Conservation (phyloP, 331 rosid species). For the Quercus phellos region DNA sequence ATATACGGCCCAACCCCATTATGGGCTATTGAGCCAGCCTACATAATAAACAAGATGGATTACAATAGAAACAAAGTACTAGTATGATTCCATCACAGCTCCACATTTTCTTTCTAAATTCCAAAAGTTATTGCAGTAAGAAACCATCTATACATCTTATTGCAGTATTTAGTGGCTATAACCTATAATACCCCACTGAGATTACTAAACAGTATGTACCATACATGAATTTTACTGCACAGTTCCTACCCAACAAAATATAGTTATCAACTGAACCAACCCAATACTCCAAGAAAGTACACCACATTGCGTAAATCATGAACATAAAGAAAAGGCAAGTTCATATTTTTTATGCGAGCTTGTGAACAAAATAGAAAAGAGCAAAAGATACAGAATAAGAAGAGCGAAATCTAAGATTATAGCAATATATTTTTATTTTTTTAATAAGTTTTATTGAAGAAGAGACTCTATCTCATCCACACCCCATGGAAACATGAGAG, state of each 20-base stretch:
- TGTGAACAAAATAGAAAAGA: neutral
- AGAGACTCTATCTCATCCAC: too few relatives aligned
- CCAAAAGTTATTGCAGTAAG: neutral
- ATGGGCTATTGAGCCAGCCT: constrained; percentile 48
- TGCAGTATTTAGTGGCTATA: neutral
- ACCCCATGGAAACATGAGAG: too few relatives aligned
- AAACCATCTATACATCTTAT: neutral
- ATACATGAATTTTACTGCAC: neutral
- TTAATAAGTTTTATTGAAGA: too few relatives aligned
- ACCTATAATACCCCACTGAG: too few relatives aligned
- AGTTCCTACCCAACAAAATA: neutral
- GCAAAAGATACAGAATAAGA: neutral
- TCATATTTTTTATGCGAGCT: neutral
- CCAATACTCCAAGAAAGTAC: neutral
- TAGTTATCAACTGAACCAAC: neutral
- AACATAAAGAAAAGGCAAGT: neutral
- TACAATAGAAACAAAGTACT: neutral
- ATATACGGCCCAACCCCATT: constrained; percentile 35
- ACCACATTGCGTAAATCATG: neutral
- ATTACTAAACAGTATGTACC: neutral
- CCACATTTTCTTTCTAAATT: neutral
- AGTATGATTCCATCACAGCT: neutral
- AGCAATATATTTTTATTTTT: neutral
- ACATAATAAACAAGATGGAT: constrained; percentile 14
- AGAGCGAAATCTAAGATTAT: neutral